Conservation (phyloP, 805 yeast species). For the Cyberlindnera maclurae region DNA sequence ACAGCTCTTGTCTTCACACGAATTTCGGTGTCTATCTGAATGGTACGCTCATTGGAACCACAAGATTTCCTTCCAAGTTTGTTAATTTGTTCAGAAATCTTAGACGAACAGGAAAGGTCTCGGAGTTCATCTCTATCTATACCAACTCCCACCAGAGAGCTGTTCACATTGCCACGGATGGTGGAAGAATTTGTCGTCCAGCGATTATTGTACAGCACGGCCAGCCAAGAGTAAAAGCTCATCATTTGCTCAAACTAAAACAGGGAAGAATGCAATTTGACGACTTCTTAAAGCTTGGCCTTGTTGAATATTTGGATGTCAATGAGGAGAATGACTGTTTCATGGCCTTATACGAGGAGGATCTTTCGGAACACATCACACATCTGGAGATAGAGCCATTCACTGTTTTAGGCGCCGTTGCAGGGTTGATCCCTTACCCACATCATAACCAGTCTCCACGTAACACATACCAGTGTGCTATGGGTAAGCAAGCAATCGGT, state of each 20-base stretch:
- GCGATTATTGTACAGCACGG: slow-evolving; percentile 79
- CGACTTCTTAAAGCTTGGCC: slow-evolving; percentile 76
- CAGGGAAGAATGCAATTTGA: slow-evolving; percentile 80
- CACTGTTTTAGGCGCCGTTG: slow-evolving; percentile 88
- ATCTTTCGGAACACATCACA: slow-evolving; percentile 49
- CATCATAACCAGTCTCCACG: slow-evolving; percentile 91
- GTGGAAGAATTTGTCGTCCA: slow-evolving; percentile 97
- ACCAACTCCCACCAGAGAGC: slow-evolving; percentile 86
- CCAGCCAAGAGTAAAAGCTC: slow-evolving; percentile 58
- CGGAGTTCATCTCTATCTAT: slow-evolving; percentile 87
- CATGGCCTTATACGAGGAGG: slow-evolving; percentile 84
- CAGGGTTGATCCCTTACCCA: slow-evolving; percentile 87
- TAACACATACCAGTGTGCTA: slow-evolving; percentile 90
- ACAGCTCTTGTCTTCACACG: slow-evolving; percentile 75
- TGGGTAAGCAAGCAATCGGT: slow-evolving; percentile 99
- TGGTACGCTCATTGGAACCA: slow-evolving; percentile 91
- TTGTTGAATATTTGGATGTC: slow-evolving; percentile 93
- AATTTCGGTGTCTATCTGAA: slow-evolving; percentile 83
- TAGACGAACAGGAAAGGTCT: slow-evolving; percentile 78
- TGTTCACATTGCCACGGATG: slow-evolving; percentile 97
- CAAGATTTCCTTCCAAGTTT: slow-evolving; percentile 80
- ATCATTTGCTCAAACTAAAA: slow-evolving; percentile 58
- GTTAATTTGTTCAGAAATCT: slow-evolving; percentile 70
- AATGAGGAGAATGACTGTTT: slow-evolving; percentile 94
- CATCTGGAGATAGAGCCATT: slow-evolving; percentile 96